Evolutionary conservation across 2,329 filamentous ascomycete species (phyloP).

Genomic region (Immersiporthe knoxdaviesiana): DNA sequence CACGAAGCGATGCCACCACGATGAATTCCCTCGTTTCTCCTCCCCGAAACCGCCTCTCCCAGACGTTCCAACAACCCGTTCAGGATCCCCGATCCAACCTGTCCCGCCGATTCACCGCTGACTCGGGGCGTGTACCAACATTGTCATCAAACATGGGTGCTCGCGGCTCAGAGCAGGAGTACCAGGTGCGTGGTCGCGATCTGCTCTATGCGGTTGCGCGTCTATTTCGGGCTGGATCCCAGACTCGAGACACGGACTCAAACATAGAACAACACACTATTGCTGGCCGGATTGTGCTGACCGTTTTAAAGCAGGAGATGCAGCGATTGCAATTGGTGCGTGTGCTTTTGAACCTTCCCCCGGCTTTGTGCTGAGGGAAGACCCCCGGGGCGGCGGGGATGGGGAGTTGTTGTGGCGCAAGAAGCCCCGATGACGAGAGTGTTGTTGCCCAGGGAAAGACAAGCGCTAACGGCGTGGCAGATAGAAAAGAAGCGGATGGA

Average conservation of each 20-base stretch:
- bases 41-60: conserved; percentile 69
- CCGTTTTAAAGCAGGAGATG: conserved; percentile 53
- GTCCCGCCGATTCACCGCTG: conserved; percentile 92
- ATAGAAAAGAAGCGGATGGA: conserved; percentile 93
- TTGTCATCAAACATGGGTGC: conserved; percentile 64
- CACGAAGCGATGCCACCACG: conserved; percentile 74
- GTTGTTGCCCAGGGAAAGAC: conserved; percentile 7
- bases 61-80: conserved; percentile 50
- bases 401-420: conserved; percentile 1
- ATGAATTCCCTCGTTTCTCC: conserved; percentile 77
- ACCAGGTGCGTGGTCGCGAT: conserved; percentile 27
- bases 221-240: conserved; percentile 19
- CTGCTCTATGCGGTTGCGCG: conserved; percentile 21
- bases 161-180: conserved; percentile 56
- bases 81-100: conserved; percentile 77
- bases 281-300: conserved; percentile 12
- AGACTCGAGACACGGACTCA: conserved; percentile 19
- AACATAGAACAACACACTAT: neutral
- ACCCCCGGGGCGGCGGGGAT: neutral
- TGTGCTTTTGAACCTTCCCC: conserved; percentile 13
- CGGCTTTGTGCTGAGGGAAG: neutral
- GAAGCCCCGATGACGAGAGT: conserved; percentile 25
- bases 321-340: conserved; percentile 75
- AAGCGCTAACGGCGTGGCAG: conserved; percentile 49
- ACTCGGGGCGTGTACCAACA: conserved; percentile 81